A percentile compares a stretch with the other conserved stretches of the same genome.
Conservation (phyloP, 371 early-diverging fungal genomes). For the Sporodiniella umbellata region DNA sequence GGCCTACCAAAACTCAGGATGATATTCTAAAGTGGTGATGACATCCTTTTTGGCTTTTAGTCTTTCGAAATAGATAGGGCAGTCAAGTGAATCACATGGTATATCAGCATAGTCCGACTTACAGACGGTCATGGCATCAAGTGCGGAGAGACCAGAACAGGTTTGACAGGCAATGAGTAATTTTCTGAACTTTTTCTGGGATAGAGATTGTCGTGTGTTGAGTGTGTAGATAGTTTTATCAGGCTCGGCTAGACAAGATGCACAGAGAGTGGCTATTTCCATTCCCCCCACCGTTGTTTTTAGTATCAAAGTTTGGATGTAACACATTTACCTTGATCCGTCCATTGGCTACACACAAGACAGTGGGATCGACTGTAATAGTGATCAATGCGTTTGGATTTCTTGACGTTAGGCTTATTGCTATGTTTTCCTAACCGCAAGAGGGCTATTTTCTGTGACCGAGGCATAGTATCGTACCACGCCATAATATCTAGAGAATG, state of each 20-base stretch:
- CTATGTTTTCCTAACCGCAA: constrained; percentile 12
- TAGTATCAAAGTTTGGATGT: too few species aligned
- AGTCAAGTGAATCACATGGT: constrained; percentile 45
- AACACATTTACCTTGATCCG: constrained; percentile 33
- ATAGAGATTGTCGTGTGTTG: constrained; percentile 16
- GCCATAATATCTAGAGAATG: constrained; percentile 42
- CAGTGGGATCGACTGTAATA: constrained; percentile 43
- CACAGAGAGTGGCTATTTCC: constrained; percentile 20
- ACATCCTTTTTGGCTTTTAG: constrained; percentile 36
- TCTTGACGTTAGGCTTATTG: constrained; percentile 2
- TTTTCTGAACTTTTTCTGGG: constrained; percentile 16
- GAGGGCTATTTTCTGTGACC: constrained; percentile 34
- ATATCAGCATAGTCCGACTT: constrained; percentile 19
- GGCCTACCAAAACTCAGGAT: too few species aligned
- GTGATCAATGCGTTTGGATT: constrained; percentile 30
- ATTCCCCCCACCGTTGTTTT: neutral
- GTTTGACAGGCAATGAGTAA: constrained; percentile 25
- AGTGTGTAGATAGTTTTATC: constrained; percentile 16
- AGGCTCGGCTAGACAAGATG: constrained; percentile 13
- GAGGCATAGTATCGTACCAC: constrained; percentile 69
- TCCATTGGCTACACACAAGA: constrained; percentile 26
- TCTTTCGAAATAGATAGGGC: constrained; percentile 39
- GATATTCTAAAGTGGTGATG: too few species aligned
- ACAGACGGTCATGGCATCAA: constrained; percentile 10
- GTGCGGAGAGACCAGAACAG: constrained; percentile 23